phyloP scores from a whole-genome alignment of 148 eudicot species.

The Agrostemma githago region DNA sequence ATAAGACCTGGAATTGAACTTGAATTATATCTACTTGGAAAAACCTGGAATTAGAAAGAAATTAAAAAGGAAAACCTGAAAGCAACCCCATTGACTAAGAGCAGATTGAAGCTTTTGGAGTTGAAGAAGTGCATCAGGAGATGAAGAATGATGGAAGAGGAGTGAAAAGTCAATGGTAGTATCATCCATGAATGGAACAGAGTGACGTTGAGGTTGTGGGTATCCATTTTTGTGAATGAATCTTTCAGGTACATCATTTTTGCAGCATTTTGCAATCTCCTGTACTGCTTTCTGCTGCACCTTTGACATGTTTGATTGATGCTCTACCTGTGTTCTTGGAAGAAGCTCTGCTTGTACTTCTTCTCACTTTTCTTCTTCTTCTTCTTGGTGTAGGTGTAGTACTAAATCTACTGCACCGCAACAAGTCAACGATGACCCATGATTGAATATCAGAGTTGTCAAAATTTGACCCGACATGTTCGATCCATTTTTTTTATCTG shows the following conservation, averaged over 20 bases:
- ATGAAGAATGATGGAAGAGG: slow-evolving; percentile 13
- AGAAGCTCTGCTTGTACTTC: too few relatives aligned
- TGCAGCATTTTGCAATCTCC: slow-evolving; percentile 26
- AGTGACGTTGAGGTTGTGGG: slow-evolving; percentile 12
- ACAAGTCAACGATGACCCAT: too few relatives aligned
- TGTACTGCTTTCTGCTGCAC: slow-evolving; percentile 26
- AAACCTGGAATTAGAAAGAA: neutral
- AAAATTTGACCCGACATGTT: too few relatives aligned
- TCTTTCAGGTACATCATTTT: slow-evolving; percentile 27
- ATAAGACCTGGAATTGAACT: too few relatives aligned
- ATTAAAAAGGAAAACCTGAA: slow-evolving; percentile 24
- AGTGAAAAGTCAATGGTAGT: slow-evolving; percentile 28
- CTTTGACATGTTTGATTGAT: neutral
- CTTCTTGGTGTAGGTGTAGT: too few relatives aligned
- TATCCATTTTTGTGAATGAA: slow-evolving; percentile 23
- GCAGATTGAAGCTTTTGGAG: slow-evolving; percentile 23
- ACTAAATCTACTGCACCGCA: too few relatives aligned
- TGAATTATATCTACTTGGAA: too few relatives aligned
- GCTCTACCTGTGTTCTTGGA: too few relatives aligned
- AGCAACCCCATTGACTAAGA: slow-evolving; percentile 38
- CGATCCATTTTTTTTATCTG: too few relatives aligned
- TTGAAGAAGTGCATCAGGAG: slow-evolving; percentile 12
- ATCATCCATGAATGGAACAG: slow-evolving; percentile 27
- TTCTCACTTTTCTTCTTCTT: too few relatives aligned
- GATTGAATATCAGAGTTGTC: too few relatives aligned